Percentiles rank a stretch among this genome's conserved stretches.
These are phyloP conservation scores for Termitomyces sp. DNA, from an alignment of 768 basidiomycete genomes.

Conservation along the genomic window DNA sequence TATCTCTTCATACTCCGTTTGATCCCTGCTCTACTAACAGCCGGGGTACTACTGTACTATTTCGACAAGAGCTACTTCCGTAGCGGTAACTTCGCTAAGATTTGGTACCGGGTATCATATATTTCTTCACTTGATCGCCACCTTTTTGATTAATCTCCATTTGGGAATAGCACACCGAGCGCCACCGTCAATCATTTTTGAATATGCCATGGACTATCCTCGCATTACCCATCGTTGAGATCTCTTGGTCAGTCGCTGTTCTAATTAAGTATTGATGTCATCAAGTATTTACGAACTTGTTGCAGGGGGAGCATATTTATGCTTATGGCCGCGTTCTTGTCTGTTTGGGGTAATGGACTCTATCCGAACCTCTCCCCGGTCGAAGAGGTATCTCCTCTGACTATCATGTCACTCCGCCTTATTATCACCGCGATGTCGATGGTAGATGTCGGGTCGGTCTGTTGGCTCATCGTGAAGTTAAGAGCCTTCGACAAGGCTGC, in stretches of 20 bases:
- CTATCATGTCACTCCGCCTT: neutral
- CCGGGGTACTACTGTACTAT: neutral
- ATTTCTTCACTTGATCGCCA: neutral
- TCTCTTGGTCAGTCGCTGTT: neutral
- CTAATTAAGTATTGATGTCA: too few relatives aligned
- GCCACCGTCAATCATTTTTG: neutral
- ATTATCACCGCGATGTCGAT: neutral
- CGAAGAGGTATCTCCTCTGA: neutral
- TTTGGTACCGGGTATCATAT: neutral
- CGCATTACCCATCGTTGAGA: neutral
- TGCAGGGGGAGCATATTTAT: neutral
- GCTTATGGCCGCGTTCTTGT: neutral
- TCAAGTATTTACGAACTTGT: neutral
- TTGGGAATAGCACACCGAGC: neutral
- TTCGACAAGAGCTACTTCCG: neutral
- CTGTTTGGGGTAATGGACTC: neutral
- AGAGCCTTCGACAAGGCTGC: neutral
- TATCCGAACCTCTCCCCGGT: neutral
- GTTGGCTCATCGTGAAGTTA: neutral
- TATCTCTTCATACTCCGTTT: neutral
- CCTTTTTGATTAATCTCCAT: neutral
- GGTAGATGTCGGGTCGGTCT: neutral
- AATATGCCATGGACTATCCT: neutral
- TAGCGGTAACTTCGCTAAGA: neutral
- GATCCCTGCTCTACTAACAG: neutral